Percentiles rank a stretch among this genome's conserved stretches.
Conservation (phyloP, 805 yeast species). For the Schwanniomyces pseudopolymorphus region DNA sequence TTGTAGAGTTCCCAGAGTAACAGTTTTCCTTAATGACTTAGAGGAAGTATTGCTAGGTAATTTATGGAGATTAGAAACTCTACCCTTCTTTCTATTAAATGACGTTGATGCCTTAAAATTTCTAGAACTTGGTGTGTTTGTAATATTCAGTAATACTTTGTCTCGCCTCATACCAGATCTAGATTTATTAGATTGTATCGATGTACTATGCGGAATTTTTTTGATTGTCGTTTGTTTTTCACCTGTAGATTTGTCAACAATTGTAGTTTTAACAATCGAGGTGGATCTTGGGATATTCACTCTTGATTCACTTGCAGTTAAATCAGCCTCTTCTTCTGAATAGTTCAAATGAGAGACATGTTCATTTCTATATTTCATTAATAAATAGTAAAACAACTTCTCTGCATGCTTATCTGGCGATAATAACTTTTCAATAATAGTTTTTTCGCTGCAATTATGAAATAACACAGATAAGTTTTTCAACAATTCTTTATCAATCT, state of each 20-base stretch:
- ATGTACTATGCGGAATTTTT: slow-evolving; percentile 16
- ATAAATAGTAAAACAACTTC: slow-evolving; percentile 75
- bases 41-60: slow-evolving; percentile 23
- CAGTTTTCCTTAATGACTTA: slow-evolving; percentile 10
- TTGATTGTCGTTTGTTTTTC: slow-evolving; percentile 22
- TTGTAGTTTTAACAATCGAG: slow-evolving; percentile 42
- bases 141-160: slow-evolving; percentile 29
- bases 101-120: slow-evolving; percentile 40
- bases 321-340: slow-evolving; percentile 23
- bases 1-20: slow-evolving; percentile 12
- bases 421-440: slow-evolving; percentile 52
- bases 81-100: slow-evolving; percentile 30
- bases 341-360: slow-evolving; percentile 37
- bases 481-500: slow-evolving; percentile 71
- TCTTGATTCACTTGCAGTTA: slow-evolving; percentile 21
- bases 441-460: slow-evolving; percentile 67
- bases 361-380: slow-evolving; percentile 71
- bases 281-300: slow-evolving; percentile 39
- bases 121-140: slow-evolving; percentile 24
- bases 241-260: slow-evolving; percentile 25
- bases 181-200: slow-evolving; percentile 21
- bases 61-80: slow-evolving; percentile 23
- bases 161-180: slow-evolving; percentile 1
- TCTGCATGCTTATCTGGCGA: slow-evolving; percentile 66
- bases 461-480: slow-evolving; percentile 76